Conservation (phyloP, 371 early-diverging fungal genomes). For the Mucor circinelloides region DNA sequence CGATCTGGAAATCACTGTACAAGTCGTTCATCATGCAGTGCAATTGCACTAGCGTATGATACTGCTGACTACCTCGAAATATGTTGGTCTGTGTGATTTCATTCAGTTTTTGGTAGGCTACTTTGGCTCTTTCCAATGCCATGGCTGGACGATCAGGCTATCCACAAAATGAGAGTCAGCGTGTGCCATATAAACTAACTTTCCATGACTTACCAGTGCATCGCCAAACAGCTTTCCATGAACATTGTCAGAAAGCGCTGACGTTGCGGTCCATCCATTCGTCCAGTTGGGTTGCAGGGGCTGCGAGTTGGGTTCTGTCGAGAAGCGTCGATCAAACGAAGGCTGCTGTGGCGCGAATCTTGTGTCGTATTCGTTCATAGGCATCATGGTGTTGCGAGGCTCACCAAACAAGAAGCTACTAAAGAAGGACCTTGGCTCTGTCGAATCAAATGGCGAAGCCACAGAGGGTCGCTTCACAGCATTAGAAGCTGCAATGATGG, state of each 20-base stretch:
- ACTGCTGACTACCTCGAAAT: conserved; percentile 14
- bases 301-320: not conserved
- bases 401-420: conserved; percentile 50
- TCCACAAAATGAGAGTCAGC: not conserved
- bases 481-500: not conserved
- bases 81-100: conserved; percentile 25
- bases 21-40: conserved; percentile 34
- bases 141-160: conserved; percentile 26
- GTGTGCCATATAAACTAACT: no score
- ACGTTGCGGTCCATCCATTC: conserved; percentile 46
- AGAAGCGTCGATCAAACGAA: conserved; percentile 13
- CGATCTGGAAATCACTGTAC: conserved; percentile 21
- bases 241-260: conserved; percentile 38
- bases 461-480: conserved; percentile 9
- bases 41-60: conserved; percentile 28
- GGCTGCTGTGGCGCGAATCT: not conserved
- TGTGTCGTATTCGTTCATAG: conserved; percentile 15
- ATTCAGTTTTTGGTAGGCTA: conserved; percentile 31
- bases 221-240: conserved; percentile 48
- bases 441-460: conserved; percentile 7
- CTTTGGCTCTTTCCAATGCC: conserved; percentile 27
- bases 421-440: conserved; percentile 37
- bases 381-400: conserved; percentile 7
- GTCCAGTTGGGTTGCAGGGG: conserved; percentile 13
- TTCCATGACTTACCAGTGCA: conserved; percentile 28